phyloP scores from a whole-genome alignment of 169 alveolate species.

The Neospora caninum region DNA sequence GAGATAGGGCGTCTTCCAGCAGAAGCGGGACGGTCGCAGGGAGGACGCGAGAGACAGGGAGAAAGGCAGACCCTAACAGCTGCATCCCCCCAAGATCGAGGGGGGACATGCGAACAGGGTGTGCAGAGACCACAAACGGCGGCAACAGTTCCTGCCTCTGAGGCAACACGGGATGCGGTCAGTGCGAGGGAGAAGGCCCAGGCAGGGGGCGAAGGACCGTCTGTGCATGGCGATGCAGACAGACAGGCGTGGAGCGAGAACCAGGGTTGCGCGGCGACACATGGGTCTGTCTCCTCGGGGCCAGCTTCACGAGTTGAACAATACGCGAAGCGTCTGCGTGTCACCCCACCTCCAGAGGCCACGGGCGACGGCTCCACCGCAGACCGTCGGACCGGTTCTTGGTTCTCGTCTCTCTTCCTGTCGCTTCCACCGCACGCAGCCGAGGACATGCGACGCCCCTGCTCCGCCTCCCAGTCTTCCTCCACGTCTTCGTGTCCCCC shows the following conservation, averaged over 20 bases:
- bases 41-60: not conserved
- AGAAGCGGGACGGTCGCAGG: not conserved
- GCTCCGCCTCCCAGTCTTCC: not conserved
- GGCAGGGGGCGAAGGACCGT: too few relatives aligned
- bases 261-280: too few relatives aligned
- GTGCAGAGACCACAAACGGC: too few relatives aligned
- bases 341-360: not conserved
- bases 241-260: too few relatives aligned
- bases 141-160: too few relatives aligned
- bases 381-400: not conserved
- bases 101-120: too few relatives aligned
- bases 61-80: not conserved
- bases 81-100: too few relatives aligned
- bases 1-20: too few relatives aligned
- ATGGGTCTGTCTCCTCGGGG: too few relatives aligned
- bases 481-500: not conserved
- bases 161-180: too few relatives aligned
- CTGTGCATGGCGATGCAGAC: too few relatives aligned
- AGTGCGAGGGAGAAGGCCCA: too few relatives aligned
- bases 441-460: not conserved
- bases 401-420: not conserved
- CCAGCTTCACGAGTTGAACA: not conserved
- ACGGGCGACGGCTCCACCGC: not conserved
- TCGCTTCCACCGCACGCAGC: not conserved
- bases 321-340: not conserved